Conservation (phyloP, 768 basidiomycete species). For the Tricholomella constricta region DNA sequence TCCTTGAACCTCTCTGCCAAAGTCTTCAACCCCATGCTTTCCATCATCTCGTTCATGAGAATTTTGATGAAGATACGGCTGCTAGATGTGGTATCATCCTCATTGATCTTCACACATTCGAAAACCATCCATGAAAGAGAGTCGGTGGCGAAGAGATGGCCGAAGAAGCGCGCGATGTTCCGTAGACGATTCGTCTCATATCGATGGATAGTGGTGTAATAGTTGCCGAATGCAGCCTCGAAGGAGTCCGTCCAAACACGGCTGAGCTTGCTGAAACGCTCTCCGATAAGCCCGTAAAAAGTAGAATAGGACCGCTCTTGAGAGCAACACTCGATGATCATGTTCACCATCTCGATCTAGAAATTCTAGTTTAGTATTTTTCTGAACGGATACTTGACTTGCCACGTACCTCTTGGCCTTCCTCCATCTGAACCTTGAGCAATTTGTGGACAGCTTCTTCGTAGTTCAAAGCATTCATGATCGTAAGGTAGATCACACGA, state of each 20-base stretch:
- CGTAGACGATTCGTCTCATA: constrained; percentile 98
- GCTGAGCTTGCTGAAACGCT: constrained; percentile 96
- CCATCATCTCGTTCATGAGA: constrained; percentile 93
- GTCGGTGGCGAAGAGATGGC: constrained; percentile 85
- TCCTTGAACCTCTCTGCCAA: constrained; percentile 92
- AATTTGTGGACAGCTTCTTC: constrained; percentile 99
- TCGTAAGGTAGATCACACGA: constrained; percentile 92
- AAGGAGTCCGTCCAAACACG: constrained; percentile 90
- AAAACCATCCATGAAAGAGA: constrained; percentile 88
- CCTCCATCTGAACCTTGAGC: constrained; percentile 86
- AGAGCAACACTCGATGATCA: constrained; percentile 99
- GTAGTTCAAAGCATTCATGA: constrained; percentile 98
- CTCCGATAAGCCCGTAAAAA: constrained; percentile 96
- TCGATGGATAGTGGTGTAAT: constrained; percentile 96
- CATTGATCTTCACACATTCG: constrained; percentile 87
- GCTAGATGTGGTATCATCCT: constrained; percentile 96
- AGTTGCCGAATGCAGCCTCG: constrained; percentile 84
- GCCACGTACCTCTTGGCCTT: constrained; percentile 88
- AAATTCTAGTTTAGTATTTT: not conserved
- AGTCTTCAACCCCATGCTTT: constrained; percentile 85
- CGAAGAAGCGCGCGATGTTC: constrained; percentile 97
- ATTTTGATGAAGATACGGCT: constrained; percentile 98
- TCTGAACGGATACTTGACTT: not conserved
- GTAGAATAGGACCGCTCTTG: constrained; percentile 97
- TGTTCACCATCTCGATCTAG: constrained; percentile 94